These are phyloP conservation scores for Penicillium crustosum DNA, from an alignment of 2,329 filamentous ascomycete genomes.

Conservation along the genomic window DNA sequence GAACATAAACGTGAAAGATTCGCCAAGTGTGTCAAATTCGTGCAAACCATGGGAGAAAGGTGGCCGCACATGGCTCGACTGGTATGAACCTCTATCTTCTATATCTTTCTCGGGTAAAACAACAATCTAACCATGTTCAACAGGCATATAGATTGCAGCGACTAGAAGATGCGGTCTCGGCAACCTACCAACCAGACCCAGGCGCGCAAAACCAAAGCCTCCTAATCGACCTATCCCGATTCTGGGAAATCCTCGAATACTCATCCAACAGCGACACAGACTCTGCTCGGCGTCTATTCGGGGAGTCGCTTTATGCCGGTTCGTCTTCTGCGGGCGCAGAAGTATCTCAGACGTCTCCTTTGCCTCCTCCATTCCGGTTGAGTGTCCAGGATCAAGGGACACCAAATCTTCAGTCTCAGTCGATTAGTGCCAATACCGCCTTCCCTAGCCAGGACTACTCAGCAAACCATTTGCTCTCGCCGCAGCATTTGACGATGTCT, in stretches of 20 bases:
- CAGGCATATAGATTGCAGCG: constrained; percentile 47
- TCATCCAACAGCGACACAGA: constrained; percentile 43
- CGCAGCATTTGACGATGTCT: constrained; percentile 26
- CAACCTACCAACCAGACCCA: constrained; percentile 42
- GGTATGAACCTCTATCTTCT: constrained; percentile 28
- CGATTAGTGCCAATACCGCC: constrained; percentile 21
- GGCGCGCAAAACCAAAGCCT: constrained; percentile 38
- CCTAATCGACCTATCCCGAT: constrained; percentile 48
- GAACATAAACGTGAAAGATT: constrained; percentile 47
- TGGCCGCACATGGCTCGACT: constrained; percentile 51
- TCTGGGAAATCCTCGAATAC: constrained; percentile 53
- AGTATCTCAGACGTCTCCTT: constrained; percentile 45
- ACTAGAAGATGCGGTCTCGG: constrained; percentile 47
- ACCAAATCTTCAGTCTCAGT: constrained; percentile 18
- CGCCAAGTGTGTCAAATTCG: constrained; percentile 47
- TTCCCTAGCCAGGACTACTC: constrained; percentile 19
- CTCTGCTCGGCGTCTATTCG: constrained; percentile 43
- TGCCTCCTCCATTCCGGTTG: constrained; percentile 47
- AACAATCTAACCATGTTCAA: not conserved
- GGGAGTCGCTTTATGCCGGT: constrained; percentile 39
- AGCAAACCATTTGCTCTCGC: constrained; percentile 22
- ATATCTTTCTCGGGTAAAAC: not conserved
- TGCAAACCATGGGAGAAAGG: constrained; percentile 41
- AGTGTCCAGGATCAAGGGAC: constrained; percentile 21
- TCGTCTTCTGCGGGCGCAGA: constrained; percentile 32